These are phyloP conservation scores for Talaromyces liani DNA, from an alignment of 495 filamentous ascomycete species.

Conservation along the genomic window DNA sequence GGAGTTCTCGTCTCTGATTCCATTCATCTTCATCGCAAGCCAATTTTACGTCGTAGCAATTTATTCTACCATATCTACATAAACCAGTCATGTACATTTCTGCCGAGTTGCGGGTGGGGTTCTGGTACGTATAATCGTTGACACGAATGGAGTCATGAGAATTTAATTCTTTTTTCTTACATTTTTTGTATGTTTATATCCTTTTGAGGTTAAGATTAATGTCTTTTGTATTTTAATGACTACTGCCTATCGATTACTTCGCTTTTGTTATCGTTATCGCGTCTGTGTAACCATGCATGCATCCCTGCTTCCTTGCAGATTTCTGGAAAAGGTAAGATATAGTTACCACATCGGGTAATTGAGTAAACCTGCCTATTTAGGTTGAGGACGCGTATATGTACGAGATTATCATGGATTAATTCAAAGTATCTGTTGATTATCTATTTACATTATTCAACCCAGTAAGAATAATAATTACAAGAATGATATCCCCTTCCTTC, in stretches of 20 bases:
- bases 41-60: not conserved
- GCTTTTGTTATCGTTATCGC: no score
- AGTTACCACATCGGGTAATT: not conserved
- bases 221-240: not conserved
- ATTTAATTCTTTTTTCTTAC: not conserved
- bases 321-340: not conserved
- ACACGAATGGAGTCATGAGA: constrained; percentile 1
- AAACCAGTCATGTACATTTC: not conserved
- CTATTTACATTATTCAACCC: not conserved
- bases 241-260: not conserved
- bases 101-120: not conserved
- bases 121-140: not conserved
- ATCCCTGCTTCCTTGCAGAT: not conserved
- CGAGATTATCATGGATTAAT: no score
- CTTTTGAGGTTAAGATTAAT: not conserved
- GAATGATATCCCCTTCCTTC: not conserved
- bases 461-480: not conserved
- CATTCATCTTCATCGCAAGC: not conserved
- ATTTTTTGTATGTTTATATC: not conserved
- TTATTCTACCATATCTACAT: not conserved
- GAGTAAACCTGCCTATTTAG: not conserved
- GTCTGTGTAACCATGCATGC: not conserved
- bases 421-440: not conserved
- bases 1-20: not conserved
- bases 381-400: not conserved